These are phyloP conservation scores for Udeniomyces megalosporus DNA, from an alignment of 768 basidiomycete genomes.

Conservation along the genomic window DNA sequence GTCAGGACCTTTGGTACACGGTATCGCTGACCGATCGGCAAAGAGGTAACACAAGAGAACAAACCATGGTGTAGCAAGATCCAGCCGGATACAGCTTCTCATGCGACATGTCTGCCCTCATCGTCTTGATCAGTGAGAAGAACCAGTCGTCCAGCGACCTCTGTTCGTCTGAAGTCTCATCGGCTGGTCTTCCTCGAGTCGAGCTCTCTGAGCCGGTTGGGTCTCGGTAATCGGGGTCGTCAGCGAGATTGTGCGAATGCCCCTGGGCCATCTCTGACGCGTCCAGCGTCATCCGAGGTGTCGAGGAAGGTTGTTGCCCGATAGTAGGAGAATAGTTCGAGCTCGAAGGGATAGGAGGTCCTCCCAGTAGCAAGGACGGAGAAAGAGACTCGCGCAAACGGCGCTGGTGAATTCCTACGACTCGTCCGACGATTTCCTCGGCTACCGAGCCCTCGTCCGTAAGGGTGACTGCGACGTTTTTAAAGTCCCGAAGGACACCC, in stretches of 20 bases:
- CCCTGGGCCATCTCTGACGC: conserved; percentile 18
- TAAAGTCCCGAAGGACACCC: conserved; percentile 26
- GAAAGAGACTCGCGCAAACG: conserved; percentile 10
- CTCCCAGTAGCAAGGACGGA: too few relatives aligned
- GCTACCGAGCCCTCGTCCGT: conserved; percentile 28
- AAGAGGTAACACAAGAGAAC: too few relatives aligned
- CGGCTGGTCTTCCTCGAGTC: neutral
- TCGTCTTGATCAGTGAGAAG: conserved; percentile 26
- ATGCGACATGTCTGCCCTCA: conserved; percentile 30
- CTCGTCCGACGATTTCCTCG: conserved; percentile 30
- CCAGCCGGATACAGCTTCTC: conserved; percentile 32
- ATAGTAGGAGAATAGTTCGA: neutral
- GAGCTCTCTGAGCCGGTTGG: conserved; percentile 4
- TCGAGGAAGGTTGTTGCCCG: conserved; percentile 10
- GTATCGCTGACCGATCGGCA: too few relatives aligned
- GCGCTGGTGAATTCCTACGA: conserved; percentile 25
- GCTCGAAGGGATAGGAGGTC: neutral
- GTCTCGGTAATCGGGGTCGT: conserved; percentile 20
- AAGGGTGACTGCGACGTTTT: conserved; percentile 29
- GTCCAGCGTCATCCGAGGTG: conserved; percentile 16
- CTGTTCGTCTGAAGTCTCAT: conserved; percentile 18
- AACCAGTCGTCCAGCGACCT: conserved; percentile 25
- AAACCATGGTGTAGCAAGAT: conserved; percentile 24
- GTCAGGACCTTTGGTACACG: too few relatives aligned
- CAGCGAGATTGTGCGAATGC: conserved; percentile 20